Evolutionary conservation across 257 asterid species (phyloP), one percentile per base, ranked within the genome.

Genomic region (Gentiana dahurica): DNA sequence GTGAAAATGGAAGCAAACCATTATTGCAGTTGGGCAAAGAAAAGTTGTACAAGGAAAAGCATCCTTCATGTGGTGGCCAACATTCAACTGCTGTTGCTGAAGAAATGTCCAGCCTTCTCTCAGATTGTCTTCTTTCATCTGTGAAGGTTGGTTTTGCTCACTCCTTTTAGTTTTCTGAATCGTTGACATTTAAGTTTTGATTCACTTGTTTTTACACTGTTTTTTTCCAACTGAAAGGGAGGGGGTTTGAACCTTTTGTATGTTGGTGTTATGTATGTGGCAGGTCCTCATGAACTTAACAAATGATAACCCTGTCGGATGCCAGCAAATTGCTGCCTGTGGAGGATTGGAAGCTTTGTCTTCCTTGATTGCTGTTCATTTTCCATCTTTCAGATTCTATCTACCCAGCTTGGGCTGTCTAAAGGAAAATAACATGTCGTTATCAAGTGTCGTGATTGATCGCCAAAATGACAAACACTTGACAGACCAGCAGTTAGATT

Each of bases 221-320:
- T 24, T 24, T 24, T 24, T 24, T 24, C 24, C 24, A 24, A 24
- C 24, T 24, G 24, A 24, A 24, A 24, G 24, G 24, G 24, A 24
- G 24, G 24, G 24, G 24, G 24, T 24, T 24, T 24, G 24, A 24
- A 24, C 24, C 24, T 7, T 3, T 15, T 8, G 46, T 11, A 12
- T 6, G 45, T 12, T 38, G 1, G 11, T 58, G 36, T 24, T 62
- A 24, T 24, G 24, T 57, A 41, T 54, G 58, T 71, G 73, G 60
- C 85, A 85, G 95, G 95, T 75, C 59, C 81, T 85, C 50, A 80
- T 85, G 95, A 85, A 85, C 71, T 66, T 82, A 75, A 77, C 95
- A 41, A 85, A 85, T 71, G 92, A 85, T 64, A 85, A 85, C 60
- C 71, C 83, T 4, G 71, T 76, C 63, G 95, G 95, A 50, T 82